Base-by-base conservation (phyloP, 1,284 basidiomycete species). In the Chalciporus sp. region DNA sequence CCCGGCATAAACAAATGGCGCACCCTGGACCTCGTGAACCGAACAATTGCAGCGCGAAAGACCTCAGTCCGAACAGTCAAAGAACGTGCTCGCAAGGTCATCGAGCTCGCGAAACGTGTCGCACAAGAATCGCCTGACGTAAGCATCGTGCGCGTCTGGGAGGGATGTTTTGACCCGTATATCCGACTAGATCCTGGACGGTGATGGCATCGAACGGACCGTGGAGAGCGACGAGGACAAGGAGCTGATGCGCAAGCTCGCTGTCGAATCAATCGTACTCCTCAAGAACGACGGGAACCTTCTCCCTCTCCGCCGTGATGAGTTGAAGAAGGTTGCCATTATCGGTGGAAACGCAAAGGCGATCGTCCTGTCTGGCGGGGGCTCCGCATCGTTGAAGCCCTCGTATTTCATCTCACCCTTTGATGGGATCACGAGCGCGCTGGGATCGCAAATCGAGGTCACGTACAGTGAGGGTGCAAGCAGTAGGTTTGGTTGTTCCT, bases 331-430 rank as follows among this genome's bases (percentile, higher is more conserved):
- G 67, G 75, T 92, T 43, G 88, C 88, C 0, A 84, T 94, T 49
- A 79, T 93, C 29, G 91, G 91, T 4, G 83, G 84, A 0, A 92
- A 91, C 62, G 89, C 89, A 19, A 85, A 87, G 61, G 81, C 83
- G 2, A 65, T 78, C 19, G 79, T 87, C 7, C 74, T 87, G 9
- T 86, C 85, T 16, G 91, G 91, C 23, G 91, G 90, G 27, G 90
- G 91, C 2, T 86, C 84, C 16, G 90, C 90, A 0, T 78, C 84
- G 2, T 75, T 94, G 23, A 85, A 86, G 58, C 75, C 90, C 0
- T 86, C 85, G 7, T 92, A 86, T 70, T 86, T 86, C 57, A 70
- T 89, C 44, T 82, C 83, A 2, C 88, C 90, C 0, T 86, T 84
- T 63, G 82, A 91, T 26, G 90, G 86, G 2, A 85, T 94, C 39